Evolutionary conservation across 1,284 basidiomycete genomes (phyloP).

Genomic region (Naganishia sp.): DNA sequence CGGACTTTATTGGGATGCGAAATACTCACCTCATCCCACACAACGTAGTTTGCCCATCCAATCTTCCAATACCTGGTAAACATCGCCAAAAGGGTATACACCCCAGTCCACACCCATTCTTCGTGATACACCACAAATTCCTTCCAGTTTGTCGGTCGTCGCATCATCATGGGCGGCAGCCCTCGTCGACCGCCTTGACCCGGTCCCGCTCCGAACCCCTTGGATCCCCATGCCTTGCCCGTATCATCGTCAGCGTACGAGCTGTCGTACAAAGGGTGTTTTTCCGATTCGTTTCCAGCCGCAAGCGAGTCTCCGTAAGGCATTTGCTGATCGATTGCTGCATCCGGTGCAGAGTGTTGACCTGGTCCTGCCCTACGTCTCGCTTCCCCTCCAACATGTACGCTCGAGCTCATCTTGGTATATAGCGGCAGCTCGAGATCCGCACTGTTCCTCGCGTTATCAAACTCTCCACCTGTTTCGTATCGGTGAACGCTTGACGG

Average conservation of each 20-base stretch:
- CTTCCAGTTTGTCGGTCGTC: constrained; percentile 50
- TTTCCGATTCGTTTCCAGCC: constrained; percentile 19
- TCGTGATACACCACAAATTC: constrained; percentile 80
- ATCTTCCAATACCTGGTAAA: constrained; percentile 94
- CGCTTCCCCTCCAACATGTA: constrained; percentile 23
- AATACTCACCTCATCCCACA: constrained; percentile 81
- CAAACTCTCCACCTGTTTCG: constrained; percentile 2
- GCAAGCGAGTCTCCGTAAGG: constrained; percentile 20
- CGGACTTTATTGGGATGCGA: neutral
- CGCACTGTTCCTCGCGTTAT: constrained; percentile 12
- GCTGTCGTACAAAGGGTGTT: constrained; percentile 18
- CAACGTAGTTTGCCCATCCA: constrained; percentile 80
- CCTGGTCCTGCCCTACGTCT: constrained; percentile 14
- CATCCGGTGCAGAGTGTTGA: neutral
- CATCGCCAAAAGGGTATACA: constrained; percentile 91
- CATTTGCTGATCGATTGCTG: neutral
- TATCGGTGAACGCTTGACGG: constrained; percentile 2
- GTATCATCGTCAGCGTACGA: constrained; percentile 25
- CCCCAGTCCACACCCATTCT: constrained; percentile 74
- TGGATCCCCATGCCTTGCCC: constrained; percentile 33
- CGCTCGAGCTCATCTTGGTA: constrained; percentile 23
- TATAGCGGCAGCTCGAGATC: constrained; percentile 26
- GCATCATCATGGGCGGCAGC: constrained; percentile 28
- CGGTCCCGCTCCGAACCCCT: constrained; percentile 33
- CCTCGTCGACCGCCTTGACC: constrained; percentile 34